Evolutionary conservation across 805 yeast species (phyloP), one percentile per base, ranked within the genome.

Genomic region (Kazachstania kunashirensis): DNA sequence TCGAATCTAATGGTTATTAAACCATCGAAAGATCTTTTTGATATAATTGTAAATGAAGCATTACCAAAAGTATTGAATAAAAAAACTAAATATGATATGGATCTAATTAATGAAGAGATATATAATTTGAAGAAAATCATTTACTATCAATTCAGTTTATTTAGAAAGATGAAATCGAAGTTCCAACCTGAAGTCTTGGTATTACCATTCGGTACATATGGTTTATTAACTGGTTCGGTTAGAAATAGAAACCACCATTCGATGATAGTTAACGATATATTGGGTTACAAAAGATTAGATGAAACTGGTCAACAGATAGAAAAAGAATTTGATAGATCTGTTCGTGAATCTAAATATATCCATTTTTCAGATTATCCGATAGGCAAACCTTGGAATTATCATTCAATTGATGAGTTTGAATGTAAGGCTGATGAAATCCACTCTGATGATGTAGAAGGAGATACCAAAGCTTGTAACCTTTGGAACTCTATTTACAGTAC

Each of bases 301-400:
- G 42, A 36, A 5, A 29, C 44, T 6, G 55, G 55, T 3, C 35
- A 42, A 3, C 48, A 44, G 18, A 18, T 42, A 3, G 33, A 41
- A 5, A 33, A 23, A 24, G 34, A 35, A 8, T 37, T 55, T 29
- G 36, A 53, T 50, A 43, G 43, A 38, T 39, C 57, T 3, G 59
- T 58, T 6, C 42, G 48, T 6, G 52, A 60, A 9, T 53, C 68
- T 5, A 70, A 67, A 47, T 61, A 74, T 37, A 52, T 77, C 20
- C 86, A 79, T 51, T 79, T 73, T 52, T 72, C 80, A 3, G 86
- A 79, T 49, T 66, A 68, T 24, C 85, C 85, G 5, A 54, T 77
- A 6, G 74, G 77, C 0, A 78, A 79, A 48, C 85, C 84, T 4
- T 78, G 85, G 85, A 52, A 34, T 11, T 50, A 52, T 33, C n/a